Evolutionary conservation across 176 grass and related monocot species (phyloP).

Genomic region (Raddia guianensis): DNA sequence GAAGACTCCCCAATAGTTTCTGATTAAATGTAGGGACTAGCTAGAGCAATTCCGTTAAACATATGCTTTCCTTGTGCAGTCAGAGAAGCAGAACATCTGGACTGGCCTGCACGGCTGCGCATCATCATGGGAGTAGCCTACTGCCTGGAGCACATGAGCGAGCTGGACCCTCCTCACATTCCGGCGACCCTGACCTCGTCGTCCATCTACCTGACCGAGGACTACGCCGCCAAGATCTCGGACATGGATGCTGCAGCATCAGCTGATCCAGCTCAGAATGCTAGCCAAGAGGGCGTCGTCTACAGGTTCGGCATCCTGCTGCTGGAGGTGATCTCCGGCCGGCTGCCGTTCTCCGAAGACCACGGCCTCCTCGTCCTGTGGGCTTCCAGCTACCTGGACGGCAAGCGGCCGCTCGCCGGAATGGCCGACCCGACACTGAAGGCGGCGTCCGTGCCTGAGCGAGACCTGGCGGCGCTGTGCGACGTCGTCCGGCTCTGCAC

Average conservation of each 20-base stretch:
- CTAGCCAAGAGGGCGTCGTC: constrained; percentile 46
- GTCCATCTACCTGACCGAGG: constrained; percentile 80
- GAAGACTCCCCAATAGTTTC: not conserved
- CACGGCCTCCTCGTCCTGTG: constrained; percentile 74
- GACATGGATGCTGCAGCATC: constrained; percentile 46
- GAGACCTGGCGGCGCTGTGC: constrained; percentile 48
- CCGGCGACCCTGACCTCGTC: constrained; percentile 66
- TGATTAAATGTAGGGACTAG: not conserved
- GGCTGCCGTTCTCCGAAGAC: constrained; percentile 70
- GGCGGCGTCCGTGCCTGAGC: constrained; percentile 48
- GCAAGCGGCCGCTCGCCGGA: constrained; percentile 50
- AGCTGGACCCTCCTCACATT: constrained; percentile 47
- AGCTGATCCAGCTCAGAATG: not conserved
- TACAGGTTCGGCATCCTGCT: constrained; percentile 82
- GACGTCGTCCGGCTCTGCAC: constrained; percentile 66
- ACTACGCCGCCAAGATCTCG: constrained; percentile 83
- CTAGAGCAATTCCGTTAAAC: too few relatives aligned
- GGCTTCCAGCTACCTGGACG: constrained; percentile 83
- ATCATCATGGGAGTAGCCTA: constrained; percentile 82
- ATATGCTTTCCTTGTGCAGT: constrained; percentile 46
- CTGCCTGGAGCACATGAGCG: constrained; percentile 68
- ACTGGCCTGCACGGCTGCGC: constrained; percentile 56
- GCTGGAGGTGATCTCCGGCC: constrained; percentile 83
- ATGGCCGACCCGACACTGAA: constrained; percentile 75
- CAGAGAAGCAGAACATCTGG: constrained; percentile 75